Evolutionary conservation across 805 yeast species (phyloP).

Genomic region (Metschnikowia kofuensis): DNA sequence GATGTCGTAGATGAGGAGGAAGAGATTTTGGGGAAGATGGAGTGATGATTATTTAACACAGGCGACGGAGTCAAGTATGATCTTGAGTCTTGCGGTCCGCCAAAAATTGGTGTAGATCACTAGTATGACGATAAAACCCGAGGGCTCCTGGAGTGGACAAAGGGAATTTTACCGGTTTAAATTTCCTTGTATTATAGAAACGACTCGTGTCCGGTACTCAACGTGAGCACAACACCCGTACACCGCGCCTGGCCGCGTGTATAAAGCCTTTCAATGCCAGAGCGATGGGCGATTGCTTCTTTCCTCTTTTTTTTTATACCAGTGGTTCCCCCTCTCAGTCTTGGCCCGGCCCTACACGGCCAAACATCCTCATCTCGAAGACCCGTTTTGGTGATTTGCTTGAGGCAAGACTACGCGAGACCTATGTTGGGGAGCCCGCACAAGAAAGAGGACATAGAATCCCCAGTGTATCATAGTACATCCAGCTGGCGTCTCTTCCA

Average conservation of each 20-base stretch:
- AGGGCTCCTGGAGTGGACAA: background rate
- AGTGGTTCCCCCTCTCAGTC: slow-evolving; percentile 12
- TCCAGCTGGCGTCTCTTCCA: slow-evolving; percentile 26
- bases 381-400: slow-evolving; percentile 43
- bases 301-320: background rate
- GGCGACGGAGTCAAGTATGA: no score
- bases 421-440: slow-evolving; percentile 27
- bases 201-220: background rate
- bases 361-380: slow-evolving; percentile 31
- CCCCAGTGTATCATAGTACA: slow-evolving; percentile 49
- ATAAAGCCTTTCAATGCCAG: background rate
- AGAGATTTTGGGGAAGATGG: slow-evolving; percentile 18
- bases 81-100: no score
- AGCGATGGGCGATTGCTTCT: background rate
- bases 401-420: slow-evolving; percentile 32
- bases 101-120: slow-evolving; percentile 2
- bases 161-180: background rate
- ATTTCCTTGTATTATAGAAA: background rate
- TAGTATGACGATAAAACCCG: background rate
- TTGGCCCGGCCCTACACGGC: slow-evolving; percentile 16
- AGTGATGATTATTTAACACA: background rate
- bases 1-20: slow-evolving; percentile 16
- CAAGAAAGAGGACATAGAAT: slow-evolving; percentile 19
- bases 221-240: slow-evolving; percentile 3
- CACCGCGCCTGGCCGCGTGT: slow-evolving; percentile 2